Evolutionary conservation across 495 filamentous ascomycete genomes (phyloP).

Genomic region (Aspergillus bertholletiae): DNA sequence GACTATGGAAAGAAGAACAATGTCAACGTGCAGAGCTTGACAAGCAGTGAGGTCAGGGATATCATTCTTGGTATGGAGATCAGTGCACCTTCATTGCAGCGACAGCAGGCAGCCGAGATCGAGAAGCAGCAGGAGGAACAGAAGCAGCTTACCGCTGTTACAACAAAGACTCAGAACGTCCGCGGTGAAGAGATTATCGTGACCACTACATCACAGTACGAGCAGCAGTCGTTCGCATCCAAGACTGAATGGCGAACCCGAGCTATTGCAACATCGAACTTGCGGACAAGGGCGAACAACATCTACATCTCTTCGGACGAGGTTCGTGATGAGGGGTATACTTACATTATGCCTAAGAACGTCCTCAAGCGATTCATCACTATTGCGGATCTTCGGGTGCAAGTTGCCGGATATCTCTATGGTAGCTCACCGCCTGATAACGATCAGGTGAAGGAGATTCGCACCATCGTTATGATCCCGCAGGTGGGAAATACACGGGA

Average conservation of each 20-base stretch:
- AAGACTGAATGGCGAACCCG: slow-evolving; percentile 99
- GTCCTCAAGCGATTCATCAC: slow-evolving; percentile 98
- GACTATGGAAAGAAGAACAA: slow-evolving; percentile 99
- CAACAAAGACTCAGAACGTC: slow-evolving; percentile 97
- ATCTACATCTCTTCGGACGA: slow-evolving; percentile 98
- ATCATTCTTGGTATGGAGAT: slow-evolving; percentile 99
- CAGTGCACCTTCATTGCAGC: slow-evolving; percentile 94
- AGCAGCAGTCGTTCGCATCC: slow-evolving; percentile 94
- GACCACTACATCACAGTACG: slow-evolving; percentile 94
- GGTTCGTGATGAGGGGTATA: slow-evolving; percentile 77
- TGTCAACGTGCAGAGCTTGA: slow-evolving; percentile 95
- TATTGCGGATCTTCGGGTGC: slow-evolving; percentile 93
- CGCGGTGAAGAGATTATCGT: slow-evolving; percentile 98
- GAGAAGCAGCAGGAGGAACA: slow-evolving; percentile 98
- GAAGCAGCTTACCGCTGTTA: slow-evolving; percentile 93
- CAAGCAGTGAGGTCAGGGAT: slow-evolving; percentile 93
- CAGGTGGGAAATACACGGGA: slow-evolving; percentile 94
- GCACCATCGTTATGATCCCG: slow-evolving; percentile 94
- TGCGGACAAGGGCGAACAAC: slow-evolving; percentile 93
- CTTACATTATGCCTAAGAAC: slow-evolving; percentile 99
- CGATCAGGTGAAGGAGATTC: slow-evolving; percentile 93
- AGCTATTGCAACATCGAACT: slow-evolving; percentile 93
- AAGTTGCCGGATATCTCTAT: slow-evolving; percentile 95
- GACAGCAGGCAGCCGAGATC: slow-evolving; percentile 97
- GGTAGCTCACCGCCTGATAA: slow-evolving; percentile 91